These are phyloP conservation scores for Aciculosporium take DNA, from an alignment of 2,329 filamentous ascomycete species.

Conservation along the genomic window DNA sequence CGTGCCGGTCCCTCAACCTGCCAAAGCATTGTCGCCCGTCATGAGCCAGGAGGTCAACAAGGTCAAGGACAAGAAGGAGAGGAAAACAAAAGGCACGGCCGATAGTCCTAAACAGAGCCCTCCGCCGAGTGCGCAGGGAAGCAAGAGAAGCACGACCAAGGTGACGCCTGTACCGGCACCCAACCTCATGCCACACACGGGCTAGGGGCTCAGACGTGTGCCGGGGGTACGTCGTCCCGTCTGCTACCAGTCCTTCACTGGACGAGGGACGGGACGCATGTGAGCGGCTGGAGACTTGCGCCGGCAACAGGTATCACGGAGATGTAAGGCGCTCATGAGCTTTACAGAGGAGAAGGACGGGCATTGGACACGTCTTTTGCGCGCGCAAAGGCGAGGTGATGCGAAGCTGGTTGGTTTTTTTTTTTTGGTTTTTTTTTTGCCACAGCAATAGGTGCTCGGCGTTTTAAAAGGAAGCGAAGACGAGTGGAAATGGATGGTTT, in stretches of 20 bases:
- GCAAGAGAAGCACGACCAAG: slow-evolving; percentile 7
- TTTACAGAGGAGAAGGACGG: no score
- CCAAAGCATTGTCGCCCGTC: slow-evolving; percentile 9
- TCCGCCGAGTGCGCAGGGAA: slow-evolving; percentile 10
- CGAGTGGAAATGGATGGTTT: not conserved
- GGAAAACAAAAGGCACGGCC: slow-evolving; percentile 12
- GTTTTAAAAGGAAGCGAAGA: slow-evolving; percentile 1
- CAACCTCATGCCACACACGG: slow-evolving; percentile 8
- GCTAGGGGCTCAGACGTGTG: slow-evolving; percentile 10
- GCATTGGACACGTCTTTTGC: no score
- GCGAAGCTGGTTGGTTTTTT: not conserved
- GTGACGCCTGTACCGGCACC: slow-evolving; percentile 16
- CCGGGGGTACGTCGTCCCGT: not conserved
- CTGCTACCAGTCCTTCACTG: not conserved
- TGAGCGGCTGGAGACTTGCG: not conserved
- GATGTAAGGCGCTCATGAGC: no score
- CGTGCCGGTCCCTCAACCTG: slow-evolving; percentile 10
- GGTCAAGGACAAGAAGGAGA: slow-evolving; percentile 17
- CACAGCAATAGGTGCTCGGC: slow-evolving; percentile 4
- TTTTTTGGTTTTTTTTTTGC: not conserved
- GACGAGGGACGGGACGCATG: not conserved
- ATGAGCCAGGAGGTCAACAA: slow-evolving; percentile 16
- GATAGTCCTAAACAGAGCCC: slow-evolving; percentile 9
- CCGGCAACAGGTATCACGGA: no score
- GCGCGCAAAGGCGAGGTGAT: not conserved